Evolutionary conservation across 2,329 filamentous ascomycete species (phyloP), one percentile per base, ranked within the genome.

Genomic region (Fusarium sp.): DNA sequence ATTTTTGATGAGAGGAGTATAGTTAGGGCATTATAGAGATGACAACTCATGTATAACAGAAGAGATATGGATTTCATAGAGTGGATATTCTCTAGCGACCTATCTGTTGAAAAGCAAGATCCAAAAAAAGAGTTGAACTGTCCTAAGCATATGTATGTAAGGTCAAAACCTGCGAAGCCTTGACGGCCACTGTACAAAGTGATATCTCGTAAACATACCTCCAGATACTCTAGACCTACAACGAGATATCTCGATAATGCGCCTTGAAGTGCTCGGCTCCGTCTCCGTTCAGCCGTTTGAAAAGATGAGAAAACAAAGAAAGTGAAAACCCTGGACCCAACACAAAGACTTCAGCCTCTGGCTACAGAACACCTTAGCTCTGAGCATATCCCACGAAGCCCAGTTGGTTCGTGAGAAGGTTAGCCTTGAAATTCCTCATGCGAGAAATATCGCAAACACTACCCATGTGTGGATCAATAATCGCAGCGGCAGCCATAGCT

Each of bases 1-100:
- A 78, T 97, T 67, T 96, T 96, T 85, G 92, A 95, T 78, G 93
- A 96, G 84, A 88, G 87, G 78, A 94, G 84, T 65, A 88, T 92
- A 78, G 88, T 91, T 21, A 91, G 85, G 82, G 87, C 88, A 56
- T 77, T 90, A 77, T 91, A 83, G 73, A 57, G 32, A 47, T 38
- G 35, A 15, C 23, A 40, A 37, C 25, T 72, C 37, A 30, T 57
- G 52, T 46, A 60, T n/a, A 54, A 54, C 49, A 59, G 43, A 23
- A 59, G 38, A 23, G 30, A 42, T 40, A 52, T 47, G 43, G 46
- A 57, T 61, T 74, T 74, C 43, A 57, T 72, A 65, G 67, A 75
- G 59, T 52, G 47, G 49, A 47, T 72, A 43, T 68, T 42, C 53
- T 62, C 49, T 44, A 69, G 64, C 60, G 49, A 74, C 40, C 44